Conservation (phyloP, 108 stramenopile genomes). For the Cyclotella sp. region DNA sequence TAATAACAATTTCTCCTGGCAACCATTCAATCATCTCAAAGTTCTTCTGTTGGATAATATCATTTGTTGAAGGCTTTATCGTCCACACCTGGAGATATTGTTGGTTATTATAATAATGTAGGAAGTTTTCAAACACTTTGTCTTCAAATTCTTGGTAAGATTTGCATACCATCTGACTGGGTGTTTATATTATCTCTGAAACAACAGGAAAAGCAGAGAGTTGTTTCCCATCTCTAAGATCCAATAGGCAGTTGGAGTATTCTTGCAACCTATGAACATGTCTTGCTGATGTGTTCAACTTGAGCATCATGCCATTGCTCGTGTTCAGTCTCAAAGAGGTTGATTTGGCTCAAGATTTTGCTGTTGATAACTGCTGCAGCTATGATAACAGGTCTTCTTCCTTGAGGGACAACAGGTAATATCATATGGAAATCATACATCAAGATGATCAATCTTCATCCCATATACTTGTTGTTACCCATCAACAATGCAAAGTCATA, state of each 20-base stretch:
- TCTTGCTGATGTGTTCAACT: background rate
- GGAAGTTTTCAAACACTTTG: slow-evolving; percentile 17
- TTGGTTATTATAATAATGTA: background rate
- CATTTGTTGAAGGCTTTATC: slow-evolving; percentile 22
- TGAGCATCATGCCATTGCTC: background rate
- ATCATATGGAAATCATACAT: slow-evolving; percentile 15
- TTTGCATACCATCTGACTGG: slow-evolving; percentile 15
- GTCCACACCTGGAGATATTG: background rate
- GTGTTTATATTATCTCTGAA: slow-evolving; percentile 16
- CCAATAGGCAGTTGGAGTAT: slow-evolving; percentile 8
- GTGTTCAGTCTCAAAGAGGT: slow-evolving; percentile 1
- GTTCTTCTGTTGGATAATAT: slow-evolving; percentile 18
- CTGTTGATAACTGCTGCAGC: background rate
- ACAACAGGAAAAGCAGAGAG: background rate
- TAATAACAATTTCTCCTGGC: slow-evolving; percentile 7
- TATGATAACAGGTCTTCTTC: background rate
- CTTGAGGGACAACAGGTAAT: slow-evolving; percentile 7
- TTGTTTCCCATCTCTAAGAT: too few species aligned
- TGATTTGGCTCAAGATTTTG: slow-evolving; percentile 6
- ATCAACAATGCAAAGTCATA: background rate
- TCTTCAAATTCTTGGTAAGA: slow-evolving; percentile 2
- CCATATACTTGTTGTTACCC: background rate
- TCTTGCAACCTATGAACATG: background rate
- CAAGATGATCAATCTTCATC: slow-evolving; percentile 18
- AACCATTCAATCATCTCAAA: background rate